A percentile compares a stretch with the other conserved stretches of the same genome.
Evolutionary conservation across 2,329 filamentous ascomycete genomes (phyloP).

Genomic region (Diplodia scrobiculata): DNA sequence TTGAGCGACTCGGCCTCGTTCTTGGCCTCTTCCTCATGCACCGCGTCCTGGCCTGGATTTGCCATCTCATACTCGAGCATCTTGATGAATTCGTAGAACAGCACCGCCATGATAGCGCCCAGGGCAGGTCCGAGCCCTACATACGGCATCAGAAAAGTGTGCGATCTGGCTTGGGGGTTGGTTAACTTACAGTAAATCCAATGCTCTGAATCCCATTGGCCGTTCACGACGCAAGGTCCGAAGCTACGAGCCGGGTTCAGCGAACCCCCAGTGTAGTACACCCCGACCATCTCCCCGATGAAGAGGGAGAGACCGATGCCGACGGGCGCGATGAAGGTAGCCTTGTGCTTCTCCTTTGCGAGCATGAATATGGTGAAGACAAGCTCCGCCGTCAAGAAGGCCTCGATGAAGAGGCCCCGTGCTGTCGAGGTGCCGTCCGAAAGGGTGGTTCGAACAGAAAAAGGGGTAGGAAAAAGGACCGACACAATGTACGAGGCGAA

Average conservation of each 20-base stretch:
- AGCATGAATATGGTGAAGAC: slow-evolving; percentile 59
- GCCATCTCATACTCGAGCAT: slow-evolving; percentile 55
- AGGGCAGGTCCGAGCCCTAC: slow-evolving; percentile 50
- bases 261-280: slow-evolving; percentile 49
- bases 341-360: slow-evolving; percentile 71
- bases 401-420: slow-evolving; percentile 46
- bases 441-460: slow-evolving; percentile 44
- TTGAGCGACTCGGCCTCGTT: slow-evolving; percentile 16
- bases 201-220: slow-evolving; percentile 45
- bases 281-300: slow-evolving; percentile 58
- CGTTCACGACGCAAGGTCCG: slow-evolving; percentile 46
- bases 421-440: slow-evolving; percentile 38
- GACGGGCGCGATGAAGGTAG: slow-evolving; percentile 70
- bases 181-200: slow-evolving; percentile 46
- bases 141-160: background rate
- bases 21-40: slow-evolving; percentile 44
- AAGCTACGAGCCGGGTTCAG: slow-evolving; percentile 49
- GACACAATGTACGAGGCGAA: slow-evolving; percentile 41
- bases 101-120: slow-evolving; percentile 50
- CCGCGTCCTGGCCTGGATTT: slow-evolving; percentile 53
- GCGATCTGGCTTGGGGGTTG: background rate
- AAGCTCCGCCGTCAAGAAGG: slow-evolving; percentile 46
- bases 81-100: slow-evolving; percentile 55
- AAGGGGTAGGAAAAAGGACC: slow-evolving; percentile 41
- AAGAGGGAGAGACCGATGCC: slow-evolving; percentile 73